Evolutionary conservation across 2,329 filamentous ascomycete genomes (phyloP).

Genomic region (Esteya vermicola): DNA sequence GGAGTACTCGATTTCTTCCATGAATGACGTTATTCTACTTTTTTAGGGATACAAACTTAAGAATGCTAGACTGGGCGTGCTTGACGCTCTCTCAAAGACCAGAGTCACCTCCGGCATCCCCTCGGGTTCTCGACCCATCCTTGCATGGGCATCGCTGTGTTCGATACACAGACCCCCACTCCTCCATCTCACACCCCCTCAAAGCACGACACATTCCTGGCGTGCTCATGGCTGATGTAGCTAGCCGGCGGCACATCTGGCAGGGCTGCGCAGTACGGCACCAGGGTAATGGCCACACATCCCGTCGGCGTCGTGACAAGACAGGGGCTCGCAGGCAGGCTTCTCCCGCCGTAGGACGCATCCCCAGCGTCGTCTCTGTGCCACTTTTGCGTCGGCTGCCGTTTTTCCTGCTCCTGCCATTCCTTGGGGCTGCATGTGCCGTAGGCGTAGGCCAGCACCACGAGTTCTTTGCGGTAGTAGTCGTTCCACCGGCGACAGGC

Average conservation of each 20-base stretch:
- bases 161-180: neutral
- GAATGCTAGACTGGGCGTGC: too few relatives aligned
- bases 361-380: too few relatives aligned
- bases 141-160: neutral
- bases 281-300: conserved; percentile 27
- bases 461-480: conserved; percentile 25
- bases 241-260: conserved; percentile 18
- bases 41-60: too few relatives aligned
- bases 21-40: too few relatives aligned
- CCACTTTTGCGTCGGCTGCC: too few relatives aligned
- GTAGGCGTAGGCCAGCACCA: conserved; percentile 24
- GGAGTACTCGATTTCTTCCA: too few relatives aligned
- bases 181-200: conserved; percentile 11
- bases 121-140: too few relatives aligned
- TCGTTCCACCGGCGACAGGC: conserved; percentile 27
- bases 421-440: conserved; percentile 3
- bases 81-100: too few relatives aligned
- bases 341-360: neutral
- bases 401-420: neutral
- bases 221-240: conserved; percentile 24
- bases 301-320: conserved; percentile 19
- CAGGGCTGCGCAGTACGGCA: conserved; percentile 28
- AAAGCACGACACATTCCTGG: conserved; percentile 24
- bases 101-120: too few relatives aligned
- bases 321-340: too few relatives aligned